A percentile compares a stretch with the other conserved stretches of the same genome.
phyloP scores from a whole-genome alignment of 352 stramenopile genomes.

The Pythium periplocum region DNA sequence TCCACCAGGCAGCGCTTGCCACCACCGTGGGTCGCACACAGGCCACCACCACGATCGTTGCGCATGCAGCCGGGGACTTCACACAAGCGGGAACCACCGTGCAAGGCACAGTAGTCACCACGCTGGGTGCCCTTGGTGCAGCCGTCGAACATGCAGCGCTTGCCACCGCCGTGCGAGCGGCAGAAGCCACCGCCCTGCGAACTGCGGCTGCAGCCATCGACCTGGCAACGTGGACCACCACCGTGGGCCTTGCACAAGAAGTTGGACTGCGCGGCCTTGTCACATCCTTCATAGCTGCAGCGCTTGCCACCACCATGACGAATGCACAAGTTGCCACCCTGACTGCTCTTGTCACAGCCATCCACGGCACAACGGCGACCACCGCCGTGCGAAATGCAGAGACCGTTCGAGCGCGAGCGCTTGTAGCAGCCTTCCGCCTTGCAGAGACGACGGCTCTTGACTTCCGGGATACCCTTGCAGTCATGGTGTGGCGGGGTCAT shows the following conservation, averaged over 20 bases:
- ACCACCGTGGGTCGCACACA: slow-evolving; percentile 73
- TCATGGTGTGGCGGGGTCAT: slow-evolving; percentile 27
- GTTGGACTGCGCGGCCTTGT: slow-evolving; percentile 81
- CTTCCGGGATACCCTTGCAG: slow-evolving; percentile 22
- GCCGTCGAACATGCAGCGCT: slow-evolving; percentile 78
- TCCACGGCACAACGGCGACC: slow-evolving; percentile 72
- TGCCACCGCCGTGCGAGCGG: slow-evolving; percentile 81
- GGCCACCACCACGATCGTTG: slow-evolving; percentile 79
- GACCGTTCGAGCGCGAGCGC: slow-evolving; percentile 77
- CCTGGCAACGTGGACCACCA: slow-evolving; percentile 73
- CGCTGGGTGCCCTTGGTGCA: slow-evolving; percentile 87
- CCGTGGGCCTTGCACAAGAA: slow-evolving; percentile 86
- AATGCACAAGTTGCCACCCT: slow-evolving; percentile 82
- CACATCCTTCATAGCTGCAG: slow-evolving; percentile 69
- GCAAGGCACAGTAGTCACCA: slow-evolving; percentile 79
- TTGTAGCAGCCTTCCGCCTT: slow-evolving; percentile 77
- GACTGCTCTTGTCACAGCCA: slow-evolving; percentile 75
- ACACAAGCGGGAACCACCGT: slow-evolving; percentile 82
- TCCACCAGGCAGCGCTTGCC: slow-evolving; percentile 74
- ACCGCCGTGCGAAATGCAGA: slow-evolving; percentile 84
- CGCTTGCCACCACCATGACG: slow-evolving; percentile 81
- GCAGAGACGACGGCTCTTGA: slow-evolving; percentile 70
- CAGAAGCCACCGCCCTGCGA: slow-evolving; percentile 80
- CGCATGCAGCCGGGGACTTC: slow-evolving; percentile 75
- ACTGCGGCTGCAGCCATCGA: slow-evolving; percentile 55